A percentile compares a stretch with the other conserved stretches of the same genome.
Evolutionary conservation across 1,284 basidiomycete species (phyloP).

Genomic region (Ceratobasidium sp.): DNA sequence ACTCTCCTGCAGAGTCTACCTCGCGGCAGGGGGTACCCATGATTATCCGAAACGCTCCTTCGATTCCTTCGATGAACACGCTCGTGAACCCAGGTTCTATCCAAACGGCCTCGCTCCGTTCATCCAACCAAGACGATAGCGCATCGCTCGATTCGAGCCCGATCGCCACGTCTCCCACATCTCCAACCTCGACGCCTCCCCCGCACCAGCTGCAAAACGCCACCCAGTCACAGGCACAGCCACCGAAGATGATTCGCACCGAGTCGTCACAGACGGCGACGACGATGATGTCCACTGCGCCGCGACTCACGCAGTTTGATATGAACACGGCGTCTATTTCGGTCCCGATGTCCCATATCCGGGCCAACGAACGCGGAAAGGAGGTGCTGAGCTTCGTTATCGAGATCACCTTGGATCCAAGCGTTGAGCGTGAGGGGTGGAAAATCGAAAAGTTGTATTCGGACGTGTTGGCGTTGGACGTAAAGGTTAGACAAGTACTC

Average conservation of each 20-base stretch:
- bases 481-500: slow-evolving; percentile 64
- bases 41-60: slow-evolving; percentile 40
- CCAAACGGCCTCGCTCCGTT: slow-evolving; percentile 18
- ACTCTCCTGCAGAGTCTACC: slow-evolving; percentile 34
- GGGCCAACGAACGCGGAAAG: slow-evolving; percentile 85
- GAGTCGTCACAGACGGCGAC: slow-evolving; percentile 42
- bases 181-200: slow-evolving; percentile 12
- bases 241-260: slow-evolving; percentile 36
- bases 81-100: slow-evolving; percentile 8
- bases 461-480: slow-evolving; percentile 87
- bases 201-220: slow-evolving; percentile 4
- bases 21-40: slow-evolving; percentile 34
- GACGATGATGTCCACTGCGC: slow-evolving; percentile 72
- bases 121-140: slow-evolving; percentile 25
- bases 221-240: slow-evolving; percentile 16
- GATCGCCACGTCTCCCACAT: slow-evolving; percentile 29
- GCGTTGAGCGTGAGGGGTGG: slow-evolving; percentile 77
- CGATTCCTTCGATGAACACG: slow-evolving; percentile 24
- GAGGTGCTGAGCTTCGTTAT: slow-evolving; percentile 88
- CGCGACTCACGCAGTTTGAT: slow-evolving; percentile 61
- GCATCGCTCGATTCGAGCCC: slow-evolving; percentile 30
- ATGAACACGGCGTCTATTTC: background rate
- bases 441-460: slow-evolving; percentile 93
- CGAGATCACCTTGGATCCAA: slow-evolving; percentile 54
- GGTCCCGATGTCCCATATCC: slow-evolving; percentile 80